These are phyloP conservation scores for Omphalotus guepiniiformis DNA, from an alignment of 768 basidiomycete species.

Conservation along the genomic window DNA sequence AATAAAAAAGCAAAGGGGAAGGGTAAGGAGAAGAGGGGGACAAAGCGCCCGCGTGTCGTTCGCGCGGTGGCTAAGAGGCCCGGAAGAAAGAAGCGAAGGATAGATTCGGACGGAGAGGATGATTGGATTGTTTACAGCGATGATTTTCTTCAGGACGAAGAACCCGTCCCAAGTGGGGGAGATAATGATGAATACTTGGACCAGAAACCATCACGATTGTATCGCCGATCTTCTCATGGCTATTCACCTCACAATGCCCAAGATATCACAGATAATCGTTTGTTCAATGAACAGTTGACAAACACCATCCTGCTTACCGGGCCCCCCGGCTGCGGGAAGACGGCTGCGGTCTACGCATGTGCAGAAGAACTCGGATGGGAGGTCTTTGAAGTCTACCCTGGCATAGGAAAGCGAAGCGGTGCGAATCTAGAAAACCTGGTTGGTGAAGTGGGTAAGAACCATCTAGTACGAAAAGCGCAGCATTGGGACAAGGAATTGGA, in stretches of 20 bases:
- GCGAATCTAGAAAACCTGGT: constrained; percentile 73
- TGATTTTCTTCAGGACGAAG: constrained; percentile 20
- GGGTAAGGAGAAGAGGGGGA: constrained; percentile 28
- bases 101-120: constrained; percentile 53
- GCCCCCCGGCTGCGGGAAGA: constrained; percentile 85
- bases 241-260: neutral
- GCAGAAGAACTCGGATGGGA: constrained; percentile 94
- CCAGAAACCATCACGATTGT: neutral
- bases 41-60: constrained; percentile 57
- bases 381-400: constrained; percentile 95
- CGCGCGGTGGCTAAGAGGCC: constrained; percentile 46
- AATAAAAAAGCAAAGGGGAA: constrained; percentile 21
- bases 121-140: constrained; percentile 54
- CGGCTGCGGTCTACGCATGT: constrained; percentile 89
- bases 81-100: constrained; percentile 49
- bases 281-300: constrained; percentile 50
- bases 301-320: constrained; percentile 87
- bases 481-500: constrained; percentile 6
- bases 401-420: constrained; percentile 85
- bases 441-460: constrained; percentile 93
- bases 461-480: constrained; percentile 54
- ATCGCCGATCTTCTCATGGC: neutral
- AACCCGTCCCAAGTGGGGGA: constrained; percentile 25
- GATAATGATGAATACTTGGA: constrained; percentile 28
- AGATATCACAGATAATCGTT: too few relatives aligned